A percentile compares a stretch with the other conserved stretches of the same genome.
Conservation (phyloP, 768 basidiomycete genomes). For the Termitomyces bulborhizus region DNA sequence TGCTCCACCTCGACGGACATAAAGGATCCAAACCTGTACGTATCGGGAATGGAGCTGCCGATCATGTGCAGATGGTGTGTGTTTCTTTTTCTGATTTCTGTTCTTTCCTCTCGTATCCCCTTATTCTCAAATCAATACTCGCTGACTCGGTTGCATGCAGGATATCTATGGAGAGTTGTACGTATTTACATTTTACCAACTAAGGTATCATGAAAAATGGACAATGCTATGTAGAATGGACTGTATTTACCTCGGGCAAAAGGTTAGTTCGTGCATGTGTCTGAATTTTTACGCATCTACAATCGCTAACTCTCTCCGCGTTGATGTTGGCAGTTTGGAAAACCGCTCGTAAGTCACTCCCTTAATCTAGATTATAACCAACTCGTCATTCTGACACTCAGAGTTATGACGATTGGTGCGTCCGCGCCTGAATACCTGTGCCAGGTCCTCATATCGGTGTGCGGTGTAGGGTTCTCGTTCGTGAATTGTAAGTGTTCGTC, state of each 20-base stretch:
- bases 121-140: too few species aligned
- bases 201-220: neutral
- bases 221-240: constrained; percentile 59
- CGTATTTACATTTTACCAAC: constrained; percentile 14
- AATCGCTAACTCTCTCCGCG: too few species aligned
- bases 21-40: constrained; percentile 81
- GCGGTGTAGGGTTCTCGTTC: constrained; percentile 52
- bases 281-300: too few species aligned
- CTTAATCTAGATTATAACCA: neutral
- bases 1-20: constrained; percentile 84
- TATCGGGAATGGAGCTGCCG: constrained; percentile 94
- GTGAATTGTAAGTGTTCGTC: constrained; percentile 54
- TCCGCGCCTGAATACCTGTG: neutral
- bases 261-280: constrained; percentile 38
- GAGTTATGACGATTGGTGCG: constrained; percentile 38
- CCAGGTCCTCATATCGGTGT: neutral
- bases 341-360: constrained; percentile 53
- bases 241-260: constrained; percentile 94
- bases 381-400: constrained; percentile 1
- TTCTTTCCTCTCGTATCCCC: too few species aligned
- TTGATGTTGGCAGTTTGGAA: constrained; percentile 49
- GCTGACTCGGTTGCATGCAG: constrained; percentile 26
- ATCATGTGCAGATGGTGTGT: constrained; percentile 70
- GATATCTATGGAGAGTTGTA: constrained; percentile 97
- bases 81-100: neutral